Evolutionary conservation across 108 stramenopile genomes (phyloP), one percentile per base, ranked within the genome.

Genomic region (Fistulifera pelliculosa): DNA sequence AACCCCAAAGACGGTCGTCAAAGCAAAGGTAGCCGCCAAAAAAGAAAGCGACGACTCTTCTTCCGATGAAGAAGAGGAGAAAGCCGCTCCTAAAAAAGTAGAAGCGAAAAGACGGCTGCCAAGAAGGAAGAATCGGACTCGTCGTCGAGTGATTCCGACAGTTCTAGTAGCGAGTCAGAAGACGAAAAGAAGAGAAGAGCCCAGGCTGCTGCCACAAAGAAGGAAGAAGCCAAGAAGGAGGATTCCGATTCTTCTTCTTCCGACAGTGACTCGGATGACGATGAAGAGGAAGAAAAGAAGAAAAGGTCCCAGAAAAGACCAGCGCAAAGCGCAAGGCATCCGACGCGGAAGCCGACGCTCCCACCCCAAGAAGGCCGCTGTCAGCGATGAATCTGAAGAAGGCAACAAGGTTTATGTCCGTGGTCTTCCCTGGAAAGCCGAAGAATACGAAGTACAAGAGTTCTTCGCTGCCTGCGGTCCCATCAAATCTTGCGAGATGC

Each of bases 341-440:
- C 0, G 68, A 61, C 1, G 58, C 75, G 22, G 58, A 28, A 4
- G 44, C 27, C 7, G 65, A 55, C 18, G 52, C 65, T 27, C 60
- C 73, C 10, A 48, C 73, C 39, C 24, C n/a, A 80, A 73, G 61
- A 61, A 65, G 41, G 50, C 49, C 54, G 52, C 53, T 15, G 61
- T 51, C 10, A 62, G 28, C 26, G 68, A 55, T 10, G 74, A 69
- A 22, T 65, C 49, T 38, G 60, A 19, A 3, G 52, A 41, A 18
- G 57, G 64, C 35, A 72, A 64, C 64, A 94, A 88, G 60, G 38
- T 97, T 14, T 95, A 85, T 65, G 66, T 98, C 38, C 74, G 85
- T 27, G 98, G 98, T 25, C 61, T 98, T 39, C 97, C 98, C 14
- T 99, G 96, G 95, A 71, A 61, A 41, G 76, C 94, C 31, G 73